Percentiles rank a stretch among this genome's conserved stretches.
These are phyloP conservation scores for Hypocrella siamensis DNA, from an alignment of 2,329 filamentous ascomycete genomes.

Conservation along the genomic window DNA sequence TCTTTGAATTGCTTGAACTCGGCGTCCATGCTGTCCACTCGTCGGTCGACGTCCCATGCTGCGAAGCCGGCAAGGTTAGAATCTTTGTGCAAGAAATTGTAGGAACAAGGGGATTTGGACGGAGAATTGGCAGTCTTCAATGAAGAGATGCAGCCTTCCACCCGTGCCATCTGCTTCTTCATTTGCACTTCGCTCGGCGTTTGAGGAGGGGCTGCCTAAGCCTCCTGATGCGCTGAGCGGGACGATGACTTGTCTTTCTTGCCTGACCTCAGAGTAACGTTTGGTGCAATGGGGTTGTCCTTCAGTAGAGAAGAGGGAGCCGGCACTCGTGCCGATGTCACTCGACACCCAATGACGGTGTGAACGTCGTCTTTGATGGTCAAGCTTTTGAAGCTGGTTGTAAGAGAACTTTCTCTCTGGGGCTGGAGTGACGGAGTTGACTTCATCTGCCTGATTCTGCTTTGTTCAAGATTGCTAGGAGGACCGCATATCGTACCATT, in stretches of 20 bases:
- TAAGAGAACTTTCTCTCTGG: conserved; percentile 29
- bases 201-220: conserved; percentile 17
- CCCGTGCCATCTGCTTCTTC: conserved; percentile 14
- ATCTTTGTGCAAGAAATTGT: conserved; percentile 52
- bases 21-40: conserved; percentile 60
- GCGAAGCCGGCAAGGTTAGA: conserved; percentile 50
- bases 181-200: conserved; percentile 17
- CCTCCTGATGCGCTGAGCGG: conserved; percentile 8
- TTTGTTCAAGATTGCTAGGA: conserved; percentile 5
- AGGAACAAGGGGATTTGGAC: conserved; percentile 25
- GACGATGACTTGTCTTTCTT: conserved; percentile 5
- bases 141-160: conserved; percentile 16
- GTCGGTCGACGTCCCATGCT: conserved; percentile 69
- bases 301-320: conserved; percentile 13
- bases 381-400: conserved; percentile 20
- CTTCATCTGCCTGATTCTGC: conserved; percentile 12
- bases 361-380: conserved; percentile 18
- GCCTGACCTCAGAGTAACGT: conserved; percentile 5
- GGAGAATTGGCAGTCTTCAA: conserved; percentile 21
- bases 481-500: conserved; percentile 18
- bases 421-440: conserved; percentile 12
- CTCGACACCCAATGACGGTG: conserved; percentile 25
- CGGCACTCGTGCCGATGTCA: conserved; percentile 18
- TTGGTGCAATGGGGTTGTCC: conserved; percentile 4
- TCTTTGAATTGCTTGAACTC: conserved; percentile 58